Conservation (phyloP, 306 rosid genomes). For the Lablab purpureus region DNA sequence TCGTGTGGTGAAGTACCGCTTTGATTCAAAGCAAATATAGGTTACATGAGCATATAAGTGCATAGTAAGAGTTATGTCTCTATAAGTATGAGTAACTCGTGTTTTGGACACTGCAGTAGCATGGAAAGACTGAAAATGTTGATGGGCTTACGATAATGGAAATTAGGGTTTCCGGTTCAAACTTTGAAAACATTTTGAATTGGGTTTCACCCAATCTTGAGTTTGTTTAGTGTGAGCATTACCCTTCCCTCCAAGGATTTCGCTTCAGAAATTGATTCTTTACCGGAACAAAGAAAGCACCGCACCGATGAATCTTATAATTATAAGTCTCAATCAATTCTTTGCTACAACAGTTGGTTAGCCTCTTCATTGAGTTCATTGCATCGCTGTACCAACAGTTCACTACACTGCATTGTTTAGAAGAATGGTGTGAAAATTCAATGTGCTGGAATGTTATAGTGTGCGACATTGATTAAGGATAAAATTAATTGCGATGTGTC, state of each 20-base stretch:
- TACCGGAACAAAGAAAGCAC: not conserved
- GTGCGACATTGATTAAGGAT: not conserved
- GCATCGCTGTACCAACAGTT: not conserved
- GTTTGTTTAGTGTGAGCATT: slow-evolving; percentile 16
- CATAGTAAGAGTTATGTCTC: slow-evolving; percentile 21
- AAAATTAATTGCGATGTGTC: not conserved
- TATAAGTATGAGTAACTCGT: not conserved
- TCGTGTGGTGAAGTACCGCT: slow-evolving; percentile 17
- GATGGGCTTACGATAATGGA: slow-evolving; percentile 48
- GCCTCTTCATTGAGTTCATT: not conserved
- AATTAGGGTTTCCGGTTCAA: slow-evolving; percentile 15
- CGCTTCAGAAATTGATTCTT: not conserved
- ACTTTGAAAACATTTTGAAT: slow-evolving; percentile 41
- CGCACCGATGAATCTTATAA: not conserved
- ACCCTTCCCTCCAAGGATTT: slow-evolving; percentile 11
- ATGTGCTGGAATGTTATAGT: not conserved
- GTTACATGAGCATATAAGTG: not conserved
- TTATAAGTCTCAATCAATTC: not conserved
- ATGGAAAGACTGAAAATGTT: slow-evolving; percentile 60
- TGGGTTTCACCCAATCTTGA: slow-evolving; percentile 29
- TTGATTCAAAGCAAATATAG: slow-evolving; percentile 11
- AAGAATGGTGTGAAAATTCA: not conserved
- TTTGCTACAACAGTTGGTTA: not conserved
- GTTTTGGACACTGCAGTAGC: slow-evolving; percentile 61
- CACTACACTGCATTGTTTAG: not conserved